A percentile compares a stretch with the other conserved stretches of the same genome.
phyloP scores from a whole-genome alignment of 345 rosid genomes.

The Lepidium africanum region DNA sequence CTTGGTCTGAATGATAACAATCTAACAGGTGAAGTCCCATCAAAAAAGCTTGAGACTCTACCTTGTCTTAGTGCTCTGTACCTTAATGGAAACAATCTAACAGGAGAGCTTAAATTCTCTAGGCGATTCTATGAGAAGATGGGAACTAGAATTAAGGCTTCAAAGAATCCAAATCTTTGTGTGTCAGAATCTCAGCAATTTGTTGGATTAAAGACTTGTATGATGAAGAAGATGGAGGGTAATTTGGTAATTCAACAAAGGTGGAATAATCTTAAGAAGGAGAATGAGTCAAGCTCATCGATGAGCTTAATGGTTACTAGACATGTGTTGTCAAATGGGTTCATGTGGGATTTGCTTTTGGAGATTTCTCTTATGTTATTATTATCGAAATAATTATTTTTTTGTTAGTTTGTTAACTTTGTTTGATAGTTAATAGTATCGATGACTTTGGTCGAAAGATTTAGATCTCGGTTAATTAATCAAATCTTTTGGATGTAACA shows the following conservation, averaged over 20 bases:
- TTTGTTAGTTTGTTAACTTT: background rate
- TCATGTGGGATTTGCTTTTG: slow-evolving; percentile 20
- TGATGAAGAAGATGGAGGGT: background rate
- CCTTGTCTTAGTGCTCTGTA: slow-evolving; percentile 56
- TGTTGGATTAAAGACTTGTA: slow-evolving; percentile 22
- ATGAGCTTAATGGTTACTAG: slow-evolving; percentile 16
- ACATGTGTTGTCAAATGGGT: slow-evolving; percentile 20
- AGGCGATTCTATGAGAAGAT: slow-evolving; percentile 47
- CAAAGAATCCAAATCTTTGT: slow-evolving; percentile 77
- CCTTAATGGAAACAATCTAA: slow-evolving; percentile 73
- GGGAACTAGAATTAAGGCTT: slow-evolving; percentile 79
- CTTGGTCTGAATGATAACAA: slow-evolving; percentile 69
- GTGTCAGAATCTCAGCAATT: background rate
- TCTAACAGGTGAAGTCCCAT: slow-evolving; percentile 49
- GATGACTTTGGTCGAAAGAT: slow-evolving; percentile 13
- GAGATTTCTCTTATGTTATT: slow-evolving; percentile 6
- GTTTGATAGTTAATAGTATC: slow-evolving; percentile 6
- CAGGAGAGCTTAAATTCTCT: slow-evolving; percentile 68
- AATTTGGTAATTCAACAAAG: slow-evolving; percentile 15
- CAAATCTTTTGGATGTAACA: slow-evolving; percentile 16
- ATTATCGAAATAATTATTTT: background rate
- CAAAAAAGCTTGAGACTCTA: slow-evolving; percentile 43
- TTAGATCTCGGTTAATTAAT: slow-evolving; percentile 9
- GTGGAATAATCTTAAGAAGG: slow-evolving; percentile 10
- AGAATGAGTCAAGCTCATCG: slow-evolving; percentile 20